These are phyloP conservation scores for Colletotrichum agaves DNA, from an alignment of 2,329 filamentous ascomycete species.

Conservation along the genomic window DNA sequence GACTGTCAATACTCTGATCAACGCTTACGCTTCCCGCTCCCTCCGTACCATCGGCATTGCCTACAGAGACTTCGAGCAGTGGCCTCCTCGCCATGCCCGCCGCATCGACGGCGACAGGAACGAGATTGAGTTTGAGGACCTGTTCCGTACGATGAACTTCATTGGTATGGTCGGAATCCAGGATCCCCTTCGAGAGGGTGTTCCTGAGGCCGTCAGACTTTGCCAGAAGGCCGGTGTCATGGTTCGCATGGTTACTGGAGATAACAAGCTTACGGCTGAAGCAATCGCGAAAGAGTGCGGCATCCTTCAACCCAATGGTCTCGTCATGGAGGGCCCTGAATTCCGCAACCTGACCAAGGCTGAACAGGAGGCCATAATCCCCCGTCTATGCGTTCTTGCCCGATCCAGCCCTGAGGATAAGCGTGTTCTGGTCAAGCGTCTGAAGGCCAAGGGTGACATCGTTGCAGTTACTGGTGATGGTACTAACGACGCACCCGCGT, in stretches of 20 bases:
- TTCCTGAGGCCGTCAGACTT: slow-evolving; percentile 76
- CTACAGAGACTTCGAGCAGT: slow-evolving; percentile 85
- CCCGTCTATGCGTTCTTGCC: slow-evolving; percentile 76
- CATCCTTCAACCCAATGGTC: slow-evolving; percentile 73
- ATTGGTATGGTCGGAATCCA: slow-evolving; percentile 82
- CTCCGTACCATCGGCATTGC: slow-evolving; percentile 86
- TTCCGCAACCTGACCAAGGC: slow-evolving; percentile 77
- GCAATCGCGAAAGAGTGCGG: slow-evolving; percentile 84
- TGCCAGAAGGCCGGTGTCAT: slow-evolving; percentile 82
- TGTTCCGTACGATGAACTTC: slow-evolving; percentile 76
- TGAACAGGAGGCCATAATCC: slow-evolving; percentile 75
- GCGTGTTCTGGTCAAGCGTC: slow-evolving; percentile 74
- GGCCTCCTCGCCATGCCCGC: slow-evolving; percentile 77
- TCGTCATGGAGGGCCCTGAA: slow-evolving; percentile 82
- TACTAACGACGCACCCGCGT: slow-evolving; percentile 84
- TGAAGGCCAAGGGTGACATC: slow-evolving; percentile 79
- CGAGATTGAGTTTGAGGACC: slow-evolving; percentile 72
- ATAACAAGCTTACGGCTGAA: slow-evolving; percentile 82
- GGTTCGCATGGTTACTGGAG: slow-evolving; percentile 87
- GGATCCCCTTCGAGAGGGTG: slow-evolving; percentile 80
- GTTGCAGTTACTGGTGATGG: slow-evolving; percentile 87
- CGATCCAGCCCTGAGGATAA: slow-evolving; percentile 83
- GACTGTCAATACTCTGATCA: slow-evolving; percentile 74
- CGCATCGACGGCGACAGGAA: slow-evolving; percentile 65
- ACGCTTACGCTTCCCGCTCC: slow-evolving; percentile 81